Evolutionary conservation across 1,139 yeast genomes (phyloP).

Genomic region (Kluyveromyces marxianus): DNA sequence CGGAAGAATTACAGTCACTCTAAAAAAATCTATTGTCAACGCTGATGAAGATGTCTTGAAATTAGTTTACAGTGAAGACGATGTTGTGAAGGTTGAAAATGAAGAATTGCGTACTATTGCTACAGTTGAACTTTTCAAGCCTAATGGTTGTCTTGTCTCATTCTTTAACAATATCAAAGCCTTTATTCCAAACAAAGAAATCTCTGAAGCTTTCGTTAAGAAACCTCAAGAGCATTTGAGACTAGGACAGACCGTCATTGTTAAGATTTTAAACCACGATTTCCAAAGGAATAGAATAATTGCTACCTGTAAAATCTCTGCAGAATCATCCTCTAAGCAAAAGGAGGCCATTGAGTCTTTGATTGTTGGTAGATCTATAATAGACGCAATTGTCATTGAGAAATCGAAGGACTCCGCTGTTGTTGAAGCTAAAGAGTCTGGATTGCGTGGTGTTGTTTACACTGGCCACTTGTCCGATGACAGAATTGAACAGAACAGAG

Average conservation of each 20-base stretch:
- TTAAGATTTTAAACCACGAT: conserved; percentile 55
- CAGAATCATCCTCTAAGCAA: conserved; percentile 44
- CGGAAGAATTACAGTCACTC: conserved; percentile 51
- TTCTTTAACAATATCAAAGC: conserved; percentile 77
- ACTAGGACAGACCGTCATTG: conserved; percentile 78
- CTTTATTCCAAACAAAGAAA: conserved; percentile 77
- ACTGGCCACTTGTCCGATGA: conserved; percentile 75
- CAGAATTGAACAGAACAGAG: conserved; percentile 65
- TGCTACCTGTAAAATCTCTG: conserved; percentile 68
- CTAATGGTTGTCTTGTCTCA: conserved; percentile 73
- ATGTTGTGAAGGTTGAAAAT: conserved; percentile 33
- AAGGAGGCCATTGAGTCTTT: conserved; percentile 42
- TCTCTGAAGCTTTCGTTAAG: conserved; percentile 78
- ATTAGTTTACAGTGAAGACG: conserved; percentile 37
- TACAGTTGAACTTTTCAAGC: conserved; percentile 64
- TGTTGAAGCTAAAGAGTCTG: conserved; percentile 50
- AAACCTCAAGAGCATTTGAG: conserved; percentile 73
- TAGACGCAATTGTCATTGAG: conserved; percentile 59
- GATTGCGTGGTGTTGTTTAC: conserved; percentile 62
- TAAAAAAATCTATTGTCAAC: conserved; percentile 77
- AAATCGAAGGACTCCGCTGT: conserved; percentile 66
- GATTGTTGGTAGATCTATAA: conserved; percentile 55
- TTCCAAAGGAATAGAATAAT: conserved; percentile 48
- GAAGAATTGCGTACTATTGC: conserved; percentile 63
- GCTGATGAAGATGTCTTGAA: conserved; percentile 52